Conservation (phyloP, 1,139 yeast genomes). For the Saccharomyces hybrid region DNA sequence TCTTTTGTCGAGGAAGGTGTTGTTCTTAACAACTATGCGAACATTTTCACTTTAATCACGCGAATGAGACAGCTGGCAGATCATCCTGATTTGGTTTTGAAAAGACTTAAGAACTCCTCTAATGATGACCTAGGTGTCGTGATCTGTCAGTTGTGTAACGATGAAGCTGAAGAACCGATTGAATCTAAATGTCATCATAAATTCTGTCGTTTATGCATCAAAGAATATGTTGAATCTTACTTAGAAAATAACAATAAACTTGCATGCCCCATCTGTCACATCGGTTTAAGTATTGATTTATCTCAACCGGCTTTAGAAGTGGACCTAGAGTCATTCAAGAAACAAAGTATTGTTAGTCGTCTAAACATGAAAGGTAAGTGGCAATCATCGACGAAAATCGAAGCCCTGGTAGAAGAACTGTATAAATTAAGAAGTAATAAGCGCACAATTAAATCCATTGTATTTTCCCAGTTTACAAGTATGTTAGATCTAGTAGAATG, state of each 20-base stretch:
- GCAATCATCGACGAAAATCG: slow-evolving; percentile 93
- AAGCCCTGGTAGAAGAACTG: slow-evolving; percentile 88
- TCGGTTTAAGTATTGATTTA: slow-evolving; percentile 81
- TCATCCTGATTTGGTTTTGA: slow-evolving; percentile 90
- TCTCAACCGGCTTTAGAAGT: slow-evolving; percentile 82
- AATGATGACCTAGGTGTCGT: slow-evolving; percentile 48
- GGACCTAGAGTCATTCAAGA: slow-evolving; percentile 50
- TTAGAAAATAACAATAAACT: slow-evolving; percentile 54
- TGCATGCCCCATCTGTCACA: slow-evolving; percentile 94
- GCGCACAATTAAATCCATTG: slow-evolving; percentile 88
- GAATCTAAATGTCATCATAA: slow-evolving; percentile 89
- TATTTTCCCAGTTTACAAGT: slow-evolving; percentile 92
- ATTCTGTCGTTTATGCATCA: slow-evolving; percentile 86
- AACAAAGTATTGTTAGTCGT: slow-evolving; percentile 82
- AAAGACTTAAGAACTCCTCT: slow-evolving; percentile 43
- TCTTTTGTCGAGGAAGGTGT: slow-evolving; percentile 92
- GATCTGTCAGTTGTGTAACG: slow-evolving; percentile 90
- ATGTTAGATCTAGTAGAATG: slow-evolving; percentile 95
- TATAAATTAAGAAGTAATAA: slow-evolving; percentile 79
- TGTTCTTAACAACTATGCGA: slow-evolving; percentile 89
- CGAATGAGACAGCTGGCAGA: slow-evolving; percentile 97
- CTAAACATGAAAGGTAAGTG: slow-evolving; percentile 81
- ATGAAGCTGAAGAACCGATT: slow-evolving; percentile 96
- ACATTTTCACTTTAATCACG: slow-evolving; percentile 89
- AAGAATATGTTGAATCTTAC: slow-evolving; percentile 80